A percentile compares a stretch with the other conserved stretches of the same genome.
Evolutionary conservation across 805 yeast genomes (phyloP).

Genomic region (Candida silvatica): DNA sequence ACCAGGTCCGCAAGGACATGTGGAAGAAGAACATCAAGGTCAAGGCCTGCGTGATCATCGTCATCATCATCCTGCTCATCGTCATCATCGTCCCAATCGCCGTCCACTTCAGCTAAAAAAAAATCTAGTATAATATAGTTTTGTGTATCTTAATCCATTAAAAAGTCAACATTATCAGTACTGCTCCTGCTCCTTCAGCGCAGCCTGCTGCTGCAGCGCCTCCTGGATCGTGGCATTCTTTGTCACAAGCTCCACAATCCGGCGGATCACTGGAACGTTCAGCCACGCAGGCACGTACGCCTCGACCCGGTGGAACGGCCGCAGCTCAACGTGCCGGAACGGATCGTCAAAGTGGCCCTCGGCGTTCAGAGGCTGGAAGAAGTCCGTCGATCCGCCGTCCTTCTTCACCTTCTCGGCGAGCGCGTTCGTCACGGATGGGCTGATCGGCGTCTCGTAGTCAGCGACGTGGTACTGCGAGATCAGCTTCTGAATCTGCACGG

Average conservation of each 20-base stretch:
- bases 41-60: conserved; percentile 83
- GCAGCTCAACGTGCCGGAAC: conserved; percentile 60
- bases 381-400: conserved; percentile 48
- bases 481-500: conserved; percentile 91
- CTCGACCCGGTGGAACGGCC: conserved; percentile 75
- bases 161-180: neutral
- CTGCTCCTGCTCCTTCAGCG: conserved; percentile 1
- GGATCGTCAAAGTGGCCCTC: conserved; percentile 80
- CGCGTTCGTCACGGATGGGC: conserved; percentile 68
- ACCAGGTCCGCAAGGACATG: conserved; percentile 96
- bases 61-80: conserved; percentile 69
- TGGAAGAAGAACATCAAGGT: conserved; percentile 98
- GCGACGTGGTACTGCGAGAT: conserved; percentile 85
- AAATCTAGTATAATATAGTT: neutral
- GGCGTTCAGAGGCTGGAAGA: conserved; percentile 59
- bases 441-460: conserved; percentile 90
- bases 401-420: conserved; percentile 75
- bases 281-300: conserved; percentile 95
- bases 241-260: conserved; percentile 82
- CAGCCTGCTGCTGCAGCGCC: conserved; percentile 13
- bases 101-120: conserved; percentile 55
- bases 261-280: conserved; percentile 79
- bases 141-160: neutral
- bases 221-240: conserved; percentile 73
- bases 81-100: conserved; percentile 91